Conservation (phyloP, 495 filamentous ascomycete genomes). For the Penicillium subrubescens region DNA sequence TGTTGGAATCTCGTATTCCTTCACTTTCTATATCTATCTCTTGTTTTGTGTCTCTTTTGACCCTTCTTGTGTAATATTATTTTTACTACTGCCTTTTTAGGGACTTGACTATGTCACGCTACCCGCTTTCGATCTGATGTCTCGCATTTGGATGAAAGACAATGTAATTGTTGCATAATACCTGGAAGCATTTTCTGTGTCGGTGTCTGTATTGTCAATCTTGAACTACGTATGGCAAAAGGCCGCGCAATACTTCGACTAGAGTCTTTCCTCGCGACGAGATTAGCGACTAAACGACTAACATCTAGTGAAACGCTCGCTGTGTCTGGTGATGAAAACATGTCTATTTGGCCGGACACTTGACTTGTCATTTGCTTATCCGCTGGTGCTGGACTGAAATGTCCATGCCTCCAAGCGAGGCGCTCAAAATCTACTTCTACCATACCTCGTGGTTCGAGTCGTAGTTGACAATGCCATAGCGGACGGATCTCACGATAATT, state of each 20-base stretch:
- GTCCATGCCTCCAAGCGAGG: background rate
- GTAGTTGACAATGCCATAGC: too few relatives aligned
- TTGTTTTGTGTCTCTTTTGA: background rate
- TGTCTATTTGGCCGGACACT: background rate
- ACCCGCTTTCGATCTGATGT: background rate
- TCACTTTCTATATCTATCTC: too few relatives aligned
- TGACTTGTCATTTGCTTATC: background rate
- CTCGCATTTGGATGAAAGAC: background rate
- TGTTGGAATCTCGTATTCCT: background rate
- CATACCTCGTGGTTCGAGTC: too few relatives aligned
- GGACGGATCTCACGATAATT: too few relatives aligned
- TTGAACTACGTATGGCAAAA: background rate
- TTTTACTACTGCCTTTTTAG: background rate
- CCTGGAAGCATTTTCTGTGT: background rate
- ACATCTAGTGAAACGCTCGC: background rate
- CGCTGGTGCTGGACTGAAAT: background rate
- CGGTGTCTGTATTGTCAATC: background rate
- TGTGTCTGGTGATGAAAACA: background rate
- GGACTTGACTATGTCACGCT: background rate
- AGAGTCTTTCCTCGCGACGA: background rate
- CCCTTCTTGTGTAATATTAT: background rate
- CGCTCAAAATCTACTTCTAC: background rate
- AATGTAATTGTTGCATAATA: constrained; percentile 1
- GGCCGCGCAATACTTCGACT: background rate
- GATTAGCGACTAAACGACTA: background rate